Conservation (phyloP, 192 early-diverging fungal genomes). For the Entrophospora sp. region DNA sequence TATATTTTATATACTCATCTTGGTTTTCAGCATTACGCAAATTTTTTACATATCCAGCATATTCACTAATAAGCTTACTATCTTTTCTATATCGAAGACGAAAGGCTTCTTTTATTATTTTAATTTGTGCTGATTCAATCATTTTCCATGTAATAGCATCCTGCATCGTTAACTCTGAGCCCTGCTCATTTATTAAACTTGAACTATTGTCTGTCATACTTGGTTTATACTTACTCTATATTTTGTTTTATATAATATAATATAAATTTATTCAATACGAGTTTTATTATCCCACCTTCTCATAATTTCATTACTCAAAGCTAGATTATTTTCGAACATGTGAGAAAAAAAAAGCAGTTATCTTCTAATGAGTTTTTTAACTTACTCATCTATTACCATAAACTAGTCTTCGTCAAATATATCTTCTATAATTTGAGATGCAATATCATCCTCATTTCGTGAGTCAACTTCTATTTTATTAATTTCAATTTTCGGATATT, state of each 20-base stretch:
- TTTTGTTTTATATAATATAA: neutral
- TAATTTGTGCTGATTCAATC: neutral
- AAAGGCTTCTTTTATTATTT: neutral
- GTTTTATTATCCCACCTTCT: neutral
- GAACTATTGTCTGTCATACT: neutral
- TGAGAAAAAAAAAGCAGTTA: slow-evolving; percentile 3
- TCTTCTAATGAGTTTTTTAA: slow-evolving; percentile 7
- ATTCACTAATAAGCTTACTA: neutral
- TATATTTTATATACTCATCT: too few species aligned
- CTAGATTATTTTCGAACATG: slow-evolving; percentile 11
- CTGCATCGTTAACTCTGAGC: neutral
- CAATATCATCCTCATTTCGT: too few species aligned
- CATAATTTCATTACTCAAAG: slow-evolving; percentile 10
- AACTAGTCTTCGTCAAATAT: slow-evolving; percentile 1
- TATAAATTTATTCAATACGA: neutral
- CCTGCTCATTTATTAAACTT: neutral
- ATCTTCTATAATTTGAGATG: neutral
- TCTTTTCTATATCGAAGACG: too few species aligned
- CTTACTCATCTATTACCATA: slow-evolving; percentile 1
- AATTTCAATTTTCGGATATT: slow-evolving; percentile 8
- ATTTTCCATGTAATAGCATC: too few species aligned
- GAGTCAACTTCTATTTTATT: neutral
- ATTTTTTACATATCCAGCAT: neutral
- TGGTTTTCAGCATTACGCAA: too few species aligned
- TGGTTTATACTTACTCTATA: neutral